Evolutionary conservation across 148 eudicot genomes (phyloP), one percentile per base, ranked within the genome.

Genomic region (Camellia granthamiana): DNA sequence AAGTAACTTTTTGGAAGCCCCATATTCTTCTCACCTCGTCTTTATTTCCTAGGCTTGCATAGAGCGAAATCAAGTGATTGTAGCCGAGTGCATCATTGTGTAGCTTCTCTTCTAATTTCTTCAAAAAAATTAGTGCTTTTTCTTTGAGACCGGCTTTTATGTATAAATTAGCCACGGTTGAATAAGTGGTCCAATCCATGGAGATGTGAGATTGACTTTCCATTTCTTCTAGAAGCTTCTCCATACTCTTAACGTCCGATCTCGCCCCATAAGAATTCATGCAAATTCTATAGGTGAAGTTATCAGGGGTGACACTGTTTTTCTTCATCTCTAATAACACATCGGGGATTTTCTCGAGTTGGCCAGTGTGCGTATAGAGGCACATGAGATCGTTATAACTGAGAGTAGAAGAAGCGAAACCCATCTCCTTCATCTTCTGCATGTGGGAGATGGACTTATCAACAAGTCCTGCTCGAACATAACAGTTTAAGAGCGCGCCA

Each of bases 401-500:
- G 72, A 89, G 88, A 83, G 84, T 2, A 13, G 77, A 77, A 12
- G 46, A 73, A 76, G 80, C 86, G 72, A 87, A 71, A 10, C 90
- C 93, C 84, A 77, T 41, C 46, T 85, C 81, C 77, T 88, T 84
- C 93, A 90, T 88, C 65, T 80, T 84, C 75, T 83, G 78, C 62
- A 88, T 79, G 74, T 69, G 89, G 46, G 84, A 69, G n/a, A 79
- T 75, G 8, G 88, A 78, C 77, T 87, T 84, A n/a, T 84, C 84
- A 0, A 83, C 79, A 55, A 81, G 85, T 74, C 84, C 74, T 84
- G 86, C 86, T 79, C 86, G 74, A 59, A 81, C 84, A 62, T 87
- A 90, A 82, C 91, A 89, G 60, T 87, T 87, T 21, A 90, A 85
- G 30, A 90, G 83, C 72, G 93, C 90, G n/a, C 93, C 93, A 43